Percentiles rank a stretch among this genome's conserved stretches.
Evolutionary conservation across 169 alveolate genomes (phyloP).

Genomic region (Plasmodium coatneyi): DNA sequence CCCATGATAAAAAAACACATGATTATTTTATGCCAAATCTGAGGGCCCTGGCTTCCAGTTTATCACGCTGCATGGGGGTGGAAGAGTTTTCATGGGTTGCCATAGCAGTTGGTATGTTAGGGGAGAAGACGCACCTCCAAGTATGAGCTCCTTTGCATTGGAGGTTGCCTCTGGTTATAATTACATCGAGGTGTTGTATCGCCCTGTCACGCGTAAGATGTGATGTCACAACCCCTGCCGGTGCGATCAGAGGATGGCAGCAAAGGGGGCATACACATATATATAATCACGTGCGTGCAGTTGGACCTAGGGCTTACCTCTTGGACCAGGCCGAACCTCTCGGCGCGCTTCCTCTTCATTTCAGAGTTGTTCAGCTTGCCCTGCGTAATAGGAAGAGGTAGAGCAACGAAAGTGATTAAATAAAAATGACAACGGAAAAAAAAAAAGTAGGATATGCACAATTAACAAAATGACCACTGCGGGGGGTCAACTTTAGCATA

Average conservation of each 20-base stretch:
- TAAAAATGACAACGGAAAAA: neutral
- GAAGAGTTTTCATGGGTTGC: neutral
- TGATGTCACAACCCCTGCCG: neutral
- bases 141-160: neutral
- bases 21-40: slow-evolving; percentile 64
- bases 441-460: neutral
- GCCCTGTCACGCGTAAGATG: neutral
- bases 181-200: neutral
- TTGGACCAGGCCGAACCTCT: slow-evolving; percentile 48
- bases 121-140: neutral
- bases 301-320: slow-evolving; percentile 21
- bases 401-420: neutral
- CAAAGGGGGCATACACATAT: neutral
- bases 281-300: neutral
- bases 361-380: slow-evolving; percentile 42
- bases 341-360: slow-evolving; percentile 63
- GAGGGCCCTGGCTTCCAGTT: slow-evolving; percentile 69
- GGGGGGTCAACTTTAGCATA: neutral
- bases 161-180: neutral
- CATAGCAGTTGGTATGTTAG: neutral
- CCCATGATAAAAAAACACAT: neutral
- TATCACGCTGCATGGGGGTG: slow-evolving; percentile 27
- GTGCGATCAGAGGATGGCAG: neutral
- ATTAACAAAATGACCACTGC: neutral
- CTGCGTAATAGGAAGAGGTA: neutral